A percentile compares a stretch with the other conserved stretches of the same genome.
These are phyloP conservation scores for Colletotrichum tropicale DNA, from an alignment of 2,329 filamentous ascomycete species.

Conservation along the genomic window DNA sequence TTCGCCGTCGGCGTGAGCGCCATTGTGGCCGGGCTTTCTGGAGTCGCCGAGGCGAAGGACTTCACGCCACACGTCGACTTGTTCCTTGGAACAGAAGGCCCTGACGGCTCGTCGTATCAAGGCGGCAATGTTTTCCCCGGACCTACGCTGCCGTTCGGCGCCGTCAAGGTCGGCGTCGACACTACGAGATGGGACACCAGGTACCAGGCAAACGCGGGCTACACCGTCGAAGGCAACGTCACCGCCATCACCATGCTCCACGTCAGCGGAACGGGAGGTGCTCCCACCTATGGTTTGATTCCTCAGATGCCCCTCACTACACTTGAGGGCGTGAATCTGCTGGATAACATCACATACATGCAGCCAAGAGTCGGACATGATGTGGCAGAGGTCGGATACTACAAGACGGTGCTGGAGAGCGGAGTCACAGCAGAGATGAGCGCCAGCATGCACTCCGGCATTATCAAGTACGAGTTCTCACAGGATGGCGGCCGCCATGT, in stretches of 20 bases:
- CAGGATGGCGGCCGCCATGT: conserved; percentile 41
- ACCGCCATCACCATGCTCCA: conserved; percentile 59
- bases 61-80: conserved; percentile 43
- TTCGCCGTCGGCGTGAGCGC: background rate
- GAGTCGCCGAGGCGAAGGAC: background rate
- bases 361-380: conserved; percentile 42
- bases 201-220: conserved; percentile 37
- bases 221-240: conserved; percentile 45
- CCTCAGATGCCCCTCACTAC: conserved; percentile 50
- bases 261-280: conserved; percentile 61
- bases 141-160: conserved; percentile 46
- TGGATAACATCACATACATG: conserved; percentile 54
- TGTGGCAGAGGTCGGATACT: conserved; percentile 57
- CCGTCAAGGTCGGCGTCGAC: conserved; percentile 49
- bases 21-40: background rate
- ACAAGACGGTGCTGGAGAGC: conserved; percentile 52
- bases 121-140: conserved; percentile 50
- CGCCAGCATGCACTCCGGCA: conserved; percentile 52
- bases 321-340: conserved; percentile 46
- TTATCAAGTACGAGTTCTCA: conserved; percentile 58
- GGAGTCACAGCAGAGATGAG: conserved; percentile 53
- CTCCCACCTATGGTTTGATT: conserved; percentile 62
- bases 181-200: conserved; percentile 30
- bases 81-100: conserved; percentile 54
- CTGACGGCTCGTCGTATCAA: conserved; percentile 46